These are phyloP conservation scores for Boletus patriciae DNA, from an alignment of 768 basidiomycete species.

Conservation along the genomic window DNA sequence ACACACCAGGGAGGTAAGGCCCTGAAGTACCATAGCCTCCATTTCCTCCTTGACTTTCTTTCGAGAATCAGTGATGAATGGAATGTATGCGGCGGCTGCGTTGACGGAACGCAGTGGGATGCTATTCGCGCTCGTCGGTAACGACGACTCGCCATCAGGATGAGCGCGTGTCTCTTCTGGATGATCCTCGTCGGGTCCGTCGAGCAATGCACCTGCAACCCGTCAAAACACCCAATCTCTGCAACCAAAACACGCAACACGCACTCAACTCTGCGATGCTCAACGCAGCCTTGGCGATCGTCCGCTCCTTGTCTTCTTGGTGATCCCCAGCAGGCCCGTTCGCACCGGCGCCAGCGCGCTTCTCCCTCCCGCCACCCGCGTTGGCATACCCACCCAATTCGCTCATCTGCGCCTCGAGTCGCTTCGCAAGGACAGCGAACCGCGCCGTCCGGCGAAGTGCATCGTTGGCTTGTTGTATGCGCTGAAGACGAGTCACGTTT, in stretches of 20 bases:
- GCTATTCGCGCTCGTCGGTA: slow-evolving; percentile 22
- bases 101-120: slow-evolving; percentile 73
- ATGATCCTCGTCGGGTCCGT: slow-evolving; percentile 35
- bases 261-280: slow-evolving; percentile 87
- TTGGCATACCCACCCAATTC: slow-evolving; percentile 46
- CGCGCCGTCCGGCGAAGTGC: slow-evolving; percentile 80
- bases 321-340: slow-evolving; percentile 32
- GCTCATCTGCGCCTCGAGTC: slow-evolving; percentile 83
- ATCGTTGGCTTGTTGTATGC: slow-evolving; percentile 81
- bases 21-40: slow-evolving; percentile 85
- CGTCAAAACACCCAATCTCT: slow-evolving; percentile 2
- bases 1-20: slow-evolving; percentile 74
- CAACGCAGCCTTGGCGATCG: slow-evolving; percentile 91
- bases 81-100: slow-evolving; percentile 66
- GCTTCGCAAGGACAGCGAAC: slow-evolving; percentile 78
- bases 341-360: not conserved
- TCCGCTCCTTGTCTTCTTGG: slow-evolving; percentile 82
- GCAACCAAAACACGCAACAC: slow-evolving; percentile 26
- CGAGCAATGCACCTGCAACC: slow-evolving; percentile 49
- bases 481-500: slow-evolving; percentile 71
- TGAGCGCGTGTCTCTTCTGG: not conserved
- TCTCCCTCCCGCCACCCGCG: not conserved
- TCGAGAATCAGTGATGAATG: slow-evolving; percentile 70
- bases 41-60: slow-evolving; percentile 77
- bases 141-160: slow-evolving; percentile 8